These are phyloP conservation scores for Sanguinoderma infundibulare DNA, from an alignment of 1,284 basidiomycete genomes.

Conservation along the genomic window DNA sequence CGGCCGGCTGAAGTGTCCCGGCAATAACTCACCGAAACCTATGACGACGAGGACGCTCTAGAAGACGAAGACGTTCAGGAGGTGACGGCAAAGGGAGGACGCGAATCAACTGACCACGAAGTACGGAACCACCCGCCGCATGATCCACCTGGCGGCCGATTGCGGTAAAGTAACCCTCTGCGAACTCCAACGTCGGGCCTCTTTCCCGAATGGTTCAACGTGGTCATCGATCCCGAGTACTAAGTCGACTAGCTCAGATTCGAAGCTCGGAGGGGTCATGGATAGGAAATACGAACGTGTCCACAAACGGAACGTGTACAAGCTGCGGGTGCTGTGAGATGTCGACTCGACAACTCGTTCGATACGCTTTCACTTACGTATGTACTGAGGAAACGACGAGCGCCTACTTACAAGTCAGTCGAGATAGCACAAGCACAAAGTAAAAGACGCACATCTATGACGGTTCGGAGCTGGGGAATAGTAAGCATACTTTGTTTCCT, in stretches of 20 bases:
- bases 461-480: slow-evolving; percentile 21
- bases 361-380: slow-evolving; percentile 9
- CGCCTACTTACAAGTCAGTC: neutral
- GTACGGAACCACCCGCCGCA: slow-evolving; percentile 20
- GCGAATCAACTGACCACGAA: slow-evolving; percentile 11
- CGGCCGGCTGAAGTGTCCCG: neutral
- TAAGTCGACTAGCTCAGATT: neutral
- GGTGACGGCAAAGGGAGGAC: neutral
- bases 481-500: neutral
- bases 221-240: slow-evolving; percentile 23
- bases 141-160: slow-evolving; percentile 16
- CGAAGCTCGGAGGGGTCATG: too few species aligned
- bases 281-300: slow-evolving; percentile 14
- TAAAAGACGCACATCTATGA: slow-evolving; percentile 24
- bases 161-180: slow-evolving; percentile 14
- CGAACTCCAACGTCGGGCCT: slow-evolving; percentile 19
- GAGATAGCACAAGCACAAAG: neutral
- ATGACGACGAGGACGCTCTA: slow-evolving; percentile 19
- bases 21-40: slow-evolving; percentile 21
- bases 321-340: neutral
- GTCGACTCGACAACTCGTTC: neutral
- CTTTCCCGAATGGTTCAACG: slow-evolving; percentile 21
- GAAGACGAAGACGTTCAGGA: too few species aligned
- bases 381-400: slow-evolving; percentile 28
- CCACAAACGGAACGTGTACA: slow-evolving; percentile 28